These are phyloP conservation scores for Stenogyne calaminthoides DNA, from an alignment of 305 asterid genomes.

Conservation along the genomic window DNA sequence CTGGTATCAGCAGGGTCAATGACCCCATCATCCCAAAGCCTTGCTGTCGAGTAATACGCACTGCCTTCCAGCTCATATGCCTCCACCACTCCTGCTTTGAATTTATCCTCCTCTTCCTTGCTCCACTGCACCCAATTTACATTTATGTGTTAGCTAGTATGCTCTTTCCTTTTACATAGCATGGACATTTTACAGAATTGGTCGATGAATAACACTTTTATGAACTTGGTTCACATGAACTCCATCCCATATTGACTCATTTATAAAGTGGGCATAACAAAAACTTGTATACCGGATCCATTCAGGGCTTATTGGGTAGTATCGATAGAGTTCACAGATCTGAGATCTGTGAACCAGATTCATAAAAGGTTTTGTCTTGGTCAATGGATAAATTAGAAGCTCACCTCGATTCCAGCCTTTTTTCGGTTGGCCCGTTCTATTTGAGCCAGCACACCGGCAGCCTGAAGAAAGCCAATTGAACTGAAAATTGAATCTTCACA, in stretches of 20 bases:
- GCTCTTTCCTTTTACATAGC: background rate
- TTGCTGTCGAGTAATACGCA: slow-evolving; percentile 86
- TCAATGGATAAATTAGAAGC: background rate
- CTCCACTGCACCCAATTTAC: slow-evolving; percentile 62
- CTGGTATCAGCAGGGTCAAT: slow-evolving; percentile 98
- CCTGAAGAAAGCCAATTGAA: slow-evolving; percentile 49
- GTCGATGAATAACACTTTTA: no score
- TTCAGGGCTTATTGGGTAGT: no score
- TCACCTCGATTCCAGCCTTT: slow-evolving; percentile 68
- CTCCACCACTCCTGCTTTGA: slow-evolving; percentile 69
- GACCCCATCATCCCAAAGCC: slow-evolving; percentile 99
- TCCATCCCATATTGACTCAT: no score
- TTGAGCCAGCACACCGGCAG: slow-evolving; percentile 95
- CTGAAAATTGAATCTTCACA: background rate
- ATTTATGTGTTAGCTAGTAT: background rate
- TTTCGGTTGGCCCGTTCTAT: slow-evolving; percentile 75
- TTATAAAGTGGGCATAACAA: no score
- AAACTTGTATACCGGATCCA: no score
- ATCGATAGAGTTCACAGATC: no score
- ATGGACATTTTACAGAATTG: background rate
- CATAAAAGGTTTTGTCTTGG: no score
- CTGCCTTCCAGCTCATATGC: slow-evolving; percentile 91
- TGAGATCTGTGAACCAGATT: no score
- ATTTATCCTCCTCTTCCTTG: slow-evolving; percentile 82
- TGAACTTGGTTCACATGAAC: no score